phyloP scores from a whole-genome alignment of 768 basidiomycete genomes.

The Mycena galopus region DNA sequence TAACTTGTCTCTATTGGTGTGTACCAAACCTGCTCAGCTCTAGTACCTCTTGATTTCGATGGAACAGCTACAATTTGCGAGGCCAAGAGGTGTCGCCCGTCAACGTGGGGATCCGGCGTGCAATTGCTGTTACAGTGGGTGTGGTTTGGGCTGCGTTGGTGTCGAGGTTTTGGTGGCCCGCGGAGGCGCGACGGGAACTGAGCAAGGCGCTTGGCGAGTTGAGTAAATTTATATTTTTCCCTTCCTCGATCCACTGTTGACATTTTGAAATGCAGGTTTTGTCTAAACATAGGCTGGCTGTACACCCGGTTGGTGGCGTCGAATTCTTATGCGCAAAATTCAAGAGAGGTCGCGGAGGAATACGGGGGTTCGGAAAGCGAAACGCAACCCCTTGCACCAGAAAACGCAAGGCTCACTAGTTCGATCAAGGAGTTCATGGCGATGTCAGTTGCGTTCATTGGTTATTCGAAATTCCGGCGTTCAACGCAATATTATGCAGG shows the following conservation, averaged over 20 bases:
- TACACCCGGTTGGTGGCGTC: slow-evolving; percentile 93
- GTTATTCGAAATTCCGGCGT: background rate
- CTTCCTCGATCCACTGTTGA: background rate
- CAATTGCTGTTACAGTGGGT: slow-evolving; percentile 84
- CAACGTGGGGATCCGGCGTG: slow-evolving; percentile 82
- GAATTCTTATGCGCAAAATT: slow-evolving; percentile 79
- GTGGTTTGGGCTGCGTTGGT: slow-evolving; percentile 92
- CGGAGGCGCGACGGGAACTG: slow-evolving; percentile 91
- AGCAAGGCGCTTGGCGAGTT: slow-evolving; percentile 90
- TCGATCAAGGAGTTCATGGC: slow-evolving; percentile 92
- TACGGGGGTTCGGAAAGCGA: slow-evolving; percentile 43
- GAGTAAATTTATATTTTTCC: slow-evolving; percentile 23
- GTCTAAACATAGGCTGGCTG: slow-evolving; percentile 93
- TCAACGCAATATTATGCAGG: slow-evolving; percentile 59
- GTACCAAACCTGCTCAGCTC: slow-evolving; percentile 36
- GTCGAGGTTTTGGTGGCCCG: slow-evolving; percentile 96
- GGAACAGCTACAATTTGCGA: slow-evolving; percentile 81
- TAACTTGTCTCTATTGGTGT: slow-evolving; percentile 82
- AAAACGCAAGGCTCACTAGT: slow-evolving; percentile 62
- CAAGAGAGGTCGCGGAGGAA: slow-evolving; percentile 43
- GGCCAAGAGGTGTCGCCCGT: slow-evolving; percentile 70
- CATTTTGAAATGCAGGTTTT: slow-evolving; percentile 73
- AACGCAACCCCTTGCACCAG: slow-evolving; percentile 48
- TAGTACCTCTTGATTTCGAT: background rate
- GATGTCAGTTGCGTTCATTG: slow-evolving; percentile 69